Evolutionary conservation across 768 basidiomycete genomes (phyloP), one percentile per base, ranked within the genome.

Genomic region (Punctularia strigosozonata): DNA sequence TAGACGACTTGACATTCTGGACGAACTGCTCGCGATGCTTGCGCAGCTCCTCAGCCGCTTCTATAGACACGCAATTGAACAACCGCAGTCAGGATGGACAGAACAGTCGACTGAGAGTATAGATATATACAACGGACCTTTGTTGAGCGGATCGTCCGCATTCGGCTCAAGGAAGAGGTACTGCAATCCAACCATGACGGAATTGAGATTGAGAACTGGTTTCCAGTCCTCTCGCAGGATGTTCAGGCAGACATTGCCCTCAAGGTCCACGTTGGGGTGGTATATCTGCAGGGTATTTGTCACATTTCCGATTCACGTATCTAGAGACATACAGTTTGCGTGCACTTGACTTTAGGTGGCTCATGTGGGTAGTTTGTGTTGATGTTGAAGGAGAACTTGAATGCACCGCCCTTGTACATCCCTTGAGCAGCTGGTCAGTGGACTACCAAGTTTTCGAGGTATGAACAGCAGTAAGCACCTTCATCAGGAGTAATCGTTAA

Each of bases 201-300:
- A 88, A 57, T 91, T 97, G 38, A 99, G 69, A 60, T 97, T 98
- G 31, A 99, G 68, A 3, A 99, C 95, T 4, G 95, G 95, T 55
- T 99, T 99, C 95, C 95, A 99, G 63, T 99, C 95, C 66, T 99
- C 95, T 56, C 95, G 78, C 42, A 98, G 73, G 56, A 98, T 97
- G 62, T 98, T 98, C 50, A 99, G 60, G 66, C 95, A 99, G 33
- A 99, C 94, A 50, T 98, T 98, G 32, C 95, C 95, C 56, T 97
- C 90, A 25, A 95, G 73, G 59, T 99, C 95, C 38, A 99, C 82
- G 53, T 99, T 99, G 1, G 95, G 95, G 57, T 99, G 95, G 59
- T 99, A 99, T 55, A 98, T 97, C 94, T 98, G 46, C 37, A 40
- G 2, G n/a, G 19, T 28, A 37, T 23, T 26, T n/a, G 5, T n/a